These are phyloP conservation scores for Calonectria hongkongensis DNA, from an alignment of 2,329 filamentous ascomycete species.

Conservation along the genomic window DNA sequence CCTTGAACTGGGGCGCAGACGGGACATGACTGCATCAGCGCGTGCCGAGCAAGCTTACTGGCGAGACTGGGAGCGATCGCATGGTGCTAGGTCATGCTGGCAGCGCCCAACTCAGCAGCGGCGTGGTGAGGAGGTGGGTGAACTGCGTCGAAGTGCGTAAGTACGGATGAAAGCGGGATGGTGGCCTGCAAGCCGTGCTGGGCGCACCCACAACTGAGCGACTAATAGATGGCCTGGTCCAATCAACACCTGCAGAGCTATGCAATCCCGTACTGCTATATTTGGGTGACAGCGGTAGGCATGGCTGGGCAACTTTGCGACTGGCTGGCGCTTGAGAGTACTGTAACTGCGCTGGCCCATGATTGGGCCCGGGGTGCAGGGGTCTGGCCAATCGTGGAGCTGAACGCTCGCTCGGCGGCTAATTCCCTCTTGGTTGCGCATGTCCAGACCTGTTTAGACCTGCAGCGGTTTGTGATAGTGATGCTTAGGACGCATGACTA, in stretches of 20 bases:
- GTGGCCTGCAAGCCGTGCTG: slow-evolving; percentile 47
- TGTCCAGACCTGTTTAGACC: slow-evolving; percentile 35
- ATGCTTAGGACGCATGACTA: slow-evolving; percentile 49
- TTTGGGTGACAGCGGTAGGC: slow-evolving; percentile 57
- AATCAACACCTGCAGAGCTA: slow-evolving; percentile 56
- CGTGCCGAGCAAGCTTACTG: slow-evolving; percentile 50
- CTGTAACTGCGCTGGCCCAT: slow-evolving; percentile 46
- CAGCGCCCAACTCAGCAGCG: slow-evolving; percentile 44
- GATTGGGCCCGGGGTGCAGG: slow-evolving; percentile 50
- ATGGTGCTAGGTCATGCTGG: slow-evolving; percentile 48
- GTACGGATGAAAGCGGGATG: slow-evolving; percentile 46
- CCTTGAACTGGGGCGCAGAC: slow-evolving; percentile 44
- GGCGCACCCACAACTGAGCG: slow-evolving; percentile 49
- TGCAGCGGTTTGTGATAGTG: slow-evolving; percentile 50
- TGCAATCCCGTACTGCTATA: slow-evolving; percentile 56
- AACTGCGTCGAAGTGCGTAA: slow-evolving; percentile 31
- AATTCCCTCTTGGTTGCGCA: slow-evolving; percentile 48
- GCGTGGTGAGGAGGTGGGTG: slow-evolving; percentile 46
- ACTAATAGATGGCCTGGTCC: slow-evolving; percentile 49
- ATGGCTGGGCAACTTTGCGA: slow-evolving; percentile 48
- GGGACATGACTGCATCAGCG: slow-evolving; percentile 45
- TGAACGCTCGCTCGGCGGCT: slow-evolving; percentile 53
- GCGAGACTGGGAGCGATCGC: slow-evolving; percentile 46
- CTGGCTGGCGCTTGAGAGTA: slow-evolving; percentile 65
- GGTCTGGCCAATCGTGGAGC: slow-evolving; percentile 48